Evolutionary conservation across 177 flowering plant genomes (phyloP).

Genomic region (Vitis hybrid): DNA sequence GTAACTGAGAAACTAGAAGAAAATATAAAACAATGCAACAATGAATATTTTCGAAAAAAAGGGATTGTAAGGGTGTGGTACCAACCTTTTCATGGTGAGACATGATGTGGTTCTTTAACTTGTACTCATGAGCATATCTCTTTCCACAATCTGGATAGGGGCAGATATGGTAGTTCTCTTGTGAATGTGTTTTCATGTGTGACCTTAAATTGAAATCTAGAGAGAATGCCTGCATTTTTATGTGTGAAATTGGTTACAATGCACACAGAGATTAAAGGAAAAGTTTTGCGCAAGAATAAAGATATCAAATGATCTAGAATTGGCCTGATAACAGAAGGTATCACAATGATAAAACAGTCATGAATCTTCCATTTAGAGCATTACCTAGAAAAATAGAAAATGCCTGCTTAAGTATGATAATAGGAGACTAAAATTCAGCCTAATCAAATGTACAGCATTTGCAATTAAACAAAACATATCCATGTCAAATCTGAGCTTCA

Average conservation of each 20-base stretch:
- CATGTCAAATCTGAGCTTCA: no score
- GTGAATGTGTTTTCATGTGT: constrained; percentile 97
- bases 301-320: not conserved
- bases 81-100: constrained; percentile 93
- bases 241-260: not conserved
- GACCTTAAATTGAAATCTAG: constrained; percentile 96
- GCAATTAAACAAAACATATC: no score
- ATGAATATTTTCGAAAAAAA: not conserved
- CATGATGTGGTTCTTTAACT: constrained; percentile 81
- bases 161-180: constrained; percentile 91
- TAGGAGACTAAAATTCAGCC: not conserved
- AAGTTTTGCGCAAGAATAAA: no score
- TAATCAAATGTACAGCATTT: no score
- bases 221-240: constrained; percentile 83
- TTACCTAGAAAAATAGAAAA: not conserved
- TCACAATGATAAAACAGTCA: not conserved
- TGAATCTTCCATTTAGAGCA: no score
- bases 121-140: constrained; percentile 98
- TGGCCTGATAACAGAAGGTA: not conserved
- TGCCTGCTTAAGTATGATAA: not conserved
- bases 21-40: not conserved
- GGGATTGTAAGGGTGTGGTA: not conserved
- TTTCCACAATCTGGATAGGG: constrained; percentile 94
- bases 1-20: not conserved
- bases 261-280: not conserved